phyloP scores from a whole-genome alignment of 139 green algal species.

The Chlamydomonas sp. region DNA sequence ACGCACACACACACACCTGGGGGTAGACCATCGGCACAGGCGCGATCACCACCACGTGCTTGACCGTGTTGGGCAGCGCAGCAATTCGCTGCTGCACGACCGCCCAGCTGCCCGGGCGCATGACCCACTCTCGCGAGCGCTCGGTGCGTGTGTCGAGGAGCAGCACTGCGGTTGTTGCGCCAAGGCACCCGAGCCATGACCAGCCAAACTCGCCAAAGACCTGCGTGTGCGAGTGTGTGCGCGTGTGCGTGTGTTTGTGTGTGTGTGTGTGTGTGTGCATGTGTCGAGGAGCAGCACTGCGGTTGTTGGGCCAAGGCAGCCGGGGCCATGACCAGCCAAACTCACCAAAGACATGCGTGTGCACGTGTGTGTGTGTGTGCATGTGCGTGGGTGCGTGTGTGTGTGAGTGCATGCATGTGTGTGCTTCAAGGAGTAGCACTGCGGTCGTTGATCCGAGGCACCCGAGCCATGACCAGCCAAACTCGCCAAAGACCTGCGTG shows the following conservation, averaged over 20 bases:
- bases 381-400: too few species aligned
- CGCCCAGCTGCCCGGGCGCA: slow-evolving; percentile 15
- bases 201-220: slow-evolving; percentile 14
- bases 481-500: slow-evolving; percentile 16
- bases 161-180: slow-evolving; percentile 20
- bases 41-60: slow-evolving; percentile 35
- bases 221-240: too few species aligned
- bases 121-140: slow-evolving; percentile 13
- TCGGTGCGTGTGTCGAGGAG: slow-evolving; percentile 22
- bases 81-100: slow-evolving; percentile 12
- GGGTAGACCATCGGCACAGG: slow-evolving; percentile 40
- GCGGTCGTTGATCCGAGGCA: slow-evolving; percentile 20
- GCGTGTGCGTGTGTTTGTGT: too few species aligned
- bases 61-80: slow-evolving; percentile 14
- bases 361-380: too few species aligned
- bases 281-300: slow-evolving; percentile 27
- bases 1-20: too few species aligned
- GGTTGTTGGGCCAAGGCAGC: slow-evolving; percentile 15
- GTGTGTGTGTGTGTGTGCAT: too few species aligned
- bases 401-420: slow-evolving; percentile 18
- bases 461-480: slow-evolving; percentile 11
- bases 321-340: slow-evolving; percentile 10
- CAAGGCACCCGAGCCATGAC: slow-evolving; percentile 16
- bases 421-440: slow-evolving; percentile 23
- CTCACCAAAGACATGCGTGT: slow-evolving; percentile 16